These are phyloP conservation scores for Hygrocybe coccinea DNA, from an alignment of 768 basidiomycete genomes.

Conservation along the genomic window DNA sequence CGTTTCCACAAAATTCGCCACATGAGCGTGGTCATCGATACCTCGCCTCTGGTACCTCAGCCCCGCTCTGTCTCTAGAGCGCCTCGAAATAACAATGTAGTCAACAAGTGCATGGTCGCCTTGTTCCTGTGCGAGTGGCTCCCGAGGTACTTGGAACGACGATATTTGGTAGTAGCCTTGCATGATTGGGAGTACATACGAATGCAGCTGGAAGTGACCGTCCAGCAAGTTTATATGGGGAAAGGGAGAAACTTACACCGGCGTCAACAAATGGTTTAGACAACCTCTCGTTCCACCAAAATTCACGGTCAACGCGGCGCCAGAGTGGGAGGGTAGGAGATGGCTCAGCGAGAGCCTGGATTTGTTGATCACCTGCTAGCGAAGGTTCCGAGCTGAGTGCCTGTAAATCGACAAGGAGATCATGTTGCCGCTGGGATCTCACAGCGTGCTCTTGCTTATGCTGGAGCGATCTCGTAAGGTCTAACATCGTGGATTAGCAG, in stretches of 20 bases:
- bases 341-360: constrained; percentile 64
- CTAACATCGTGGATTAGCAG: constrained; percentile 32
- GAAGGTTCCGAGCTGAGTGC: constrained; percentile 33
- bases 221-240: background rate
- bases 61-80: constrained; percentile 87
- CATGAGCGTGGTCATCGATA: constrained; percentile 87
- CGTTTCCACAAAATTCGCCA: constrained; percentile 95
- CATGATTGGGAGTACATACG: constrained; percentile 86
- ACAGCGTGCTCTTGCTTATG: constrained; percentile 66
- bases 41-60: constrained; percentile 92
- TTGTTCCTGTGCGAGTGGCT: constrained; percentile 38
- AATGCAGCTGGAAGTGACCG: constrained; percentile 51
- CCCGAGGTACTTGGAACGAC: constrained; percentile 56
- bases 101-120: constrained; percentile 55
- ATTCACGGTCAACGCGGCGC: constrained; percentile 83
- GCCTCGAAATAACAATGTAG: constrained; percentile 78
- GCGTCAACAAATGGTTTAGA: constrained; percentile 80
- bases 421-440: constrained; percentile 54
- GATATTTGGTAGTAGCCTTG: constrained; percentile 87
- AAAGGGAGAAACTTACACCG: constrained; percentile 53
- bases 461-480: constrained; percentile 78
- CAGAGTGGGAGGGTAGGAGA: constrained; percentile 78
- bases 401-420: constrained; percentile 57
- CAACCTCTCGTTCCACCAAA: constrained; percentile 96
- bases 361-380: constrained; percentile 29